Base-by-base conservation (phyloP, 176 grass and related monocot genomes). In the Leersia perrieri region DNA sequence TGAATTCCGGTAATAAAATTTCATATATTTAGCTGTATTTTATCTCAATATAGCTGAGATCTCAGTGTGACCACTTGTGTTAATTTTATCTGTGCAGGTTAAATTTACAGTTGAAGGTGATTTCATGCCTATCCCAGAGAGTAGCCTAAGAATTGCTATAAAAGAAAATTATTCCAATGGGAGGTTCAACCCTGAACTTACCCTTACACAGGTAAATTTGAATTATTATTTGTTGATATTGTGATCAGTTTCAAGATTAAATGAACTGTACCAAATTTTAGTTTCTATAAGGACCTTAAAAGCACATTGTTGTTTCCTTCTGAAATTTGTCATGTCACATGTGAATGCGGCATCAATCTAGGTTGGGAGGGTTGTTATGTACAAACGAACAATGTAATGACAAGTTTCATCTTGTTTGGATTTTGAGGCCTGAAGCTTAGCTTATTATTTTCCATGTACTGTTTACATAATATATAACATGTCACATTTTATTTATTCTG, bases 101-200 rank as follows among this genome's bases (percentile, higher is more conserved):
- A 98, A 91, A 80, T 98, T 98, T 81, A 83, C 72, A 38, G 89
- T 94, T 40, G 77, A 92, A 76, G 79, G 74, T 82, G 90, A 98
- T 70, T 98, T 89, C 78, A 68, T 89, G 74, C 95, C 92, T 66
- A 27, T 94, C 66, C 86, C 65, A 31, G 92, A 94, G 74, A 79
- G 74, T 74, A 80, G 33, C 30, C 75, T 98, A 25, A 92, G 66
- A 88, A 66, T 16, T 55, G 90, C 90, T 53, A 91, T 92, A 36
- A 60, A 81, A 72, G 95, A 98, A 49, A 98, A 98, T 67, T 98
- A 92, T 73, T 39, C 67, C 5, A 86, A 88, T 12, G 74, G 83
- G 57, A 94, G 81, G 70, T 98, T 98, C 77, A 83, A 20, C 38
- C 86, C 90, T 83, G 85, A 94, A 67, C 92, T 98, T 39, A 98